Base-by-base conservation (phyloP, 2,329 filamentous ascomycete species). In the Arthrobotrys musiformis region DNA sequence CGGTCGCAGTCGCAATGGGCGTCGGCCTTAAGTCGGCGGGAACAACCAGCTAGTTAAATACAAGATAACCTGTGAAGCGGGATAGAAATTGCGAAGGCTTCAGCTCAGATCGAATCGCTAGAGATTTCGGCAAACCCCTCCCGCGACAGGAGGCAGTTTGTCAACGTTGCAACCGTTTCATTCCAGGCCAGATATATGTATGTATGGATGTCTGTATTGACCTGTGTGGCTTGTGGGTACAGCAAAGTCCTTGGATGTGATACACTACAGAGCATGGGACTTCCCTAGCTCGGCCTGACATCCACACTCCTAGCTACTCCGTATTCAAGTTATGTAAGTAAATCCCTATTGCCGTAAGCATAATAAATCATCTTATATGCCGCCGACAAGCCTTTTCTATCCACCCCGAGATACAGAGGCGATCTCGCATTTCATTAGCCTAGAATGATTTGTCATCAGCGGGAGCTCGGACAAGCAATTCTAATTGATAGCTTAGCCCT, bases 211-310 rank as follows among this genome's bases (percentile, higher is more conserved):
- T n/a, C n/a, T n/a, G n/a, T n/a, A 35, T 58, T 40, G 11, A 17
- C 30, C n/a, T 37, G 15, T 24, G 52, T 58, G 52, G 52, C 52
- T 58, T 37, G 50, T 40, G 22, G 30, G 33, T 40, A 58, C 40
- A 58, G 33, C 54, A n/a, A n/a, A n/a, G n/a, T n/a, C 54, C 54
- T 58, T 13, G 8, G 28, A 40, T 24, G 11, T 33, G 30, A 35
- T 58, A 40, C 9, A 40, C 9, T 40, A 19, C 30, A 58, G 28
- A 22, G 19, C 33, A 58, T 37, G 17, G 30, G 15, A 17, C 15
- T 30, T 37, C 37, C 52, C 52, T 24, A 58, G 52, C n/a, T 58
- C 52, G 17, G 24, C 30, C 5, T n/a, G n/a, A n/a, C n/a, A 19
- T 28, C 30, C 50, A 56, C 40, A 48, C n/a, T 24, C 1, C 8